Percentiles rank a stretch among this genome's conserved stretches.
These are phyloP conservation scores for Zea luxurians DNA, from an alignment of 176 grass and related monocot genomes.

Conservation along the genomic window DNA sequence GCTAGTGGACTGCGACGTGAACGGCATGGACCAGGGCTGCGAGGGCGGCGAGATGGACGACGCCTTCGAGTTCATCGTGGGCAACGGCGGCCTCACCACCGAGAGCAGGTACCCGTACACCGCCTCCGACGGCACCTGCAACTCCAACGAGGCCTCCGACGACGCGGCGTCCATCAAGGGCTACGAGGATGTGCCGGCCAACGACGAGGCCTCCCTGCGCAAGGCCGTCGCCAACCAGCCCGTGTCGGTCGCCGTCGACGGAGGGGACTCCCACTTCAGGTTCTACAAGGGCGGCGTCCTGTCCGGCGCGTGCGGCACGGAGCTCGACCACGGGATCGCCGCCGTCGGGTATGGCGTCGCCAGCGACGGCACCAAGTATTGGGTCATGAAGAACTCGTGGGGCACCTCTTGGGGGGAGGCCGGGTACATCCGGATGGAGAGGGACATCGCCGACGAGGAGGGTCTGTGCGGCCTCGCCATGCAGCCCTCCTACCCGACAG, in stretches of 20 bases:
- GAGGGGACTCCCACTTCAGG: slow-evolving; percentile 36
- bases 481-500: background rate
- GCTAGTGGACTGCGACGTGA: slow-evolving; percentile 43
- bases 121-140: slow-evolving; percentile 31
- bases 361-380: slow-evolving; percentile 32
- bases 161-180: slow-evolving; percentile 28
- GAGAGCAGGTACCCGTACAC: slow-evolving; percentile 45
- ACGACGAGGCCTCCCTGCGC: slow-evolving; percentile 38
- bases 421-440: slow-evolving; percentile 43
- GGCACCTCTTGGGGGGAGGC: slow-evolving; percentile 29
- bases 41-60: slow-evolving; percentile 45
- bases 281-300: slow-evolving; percentile 46
- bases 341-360: slow-evolving; percentile 44
- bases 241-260: slow-evolving; percentile 45
- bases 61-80: slow-evolving; percentile 51
- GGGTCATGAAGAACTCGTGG: slow-evolving; percentile 54
- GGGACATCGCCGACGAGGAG: background rate
- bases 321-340: slow-evolving; percentile 35
- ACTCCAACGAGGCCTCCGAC: background rate
- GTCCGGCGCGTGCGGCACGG: slow-evolving; percentile 21
- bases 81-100: background rate
- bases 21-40: slow-evolving; percentile 45
- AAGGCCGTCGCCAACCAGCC: slow-evolving; percentile 50
- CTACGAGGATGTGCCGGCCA: slow-evolving; percentile 39
- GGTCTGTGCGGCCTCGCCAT: slow-evolving; percentile 33